These are phyloP conservation scores for Tuctoria greenei DNA, from an alignment of 176 grass and related monocot species.

Conservation along the genomic window DNA sequence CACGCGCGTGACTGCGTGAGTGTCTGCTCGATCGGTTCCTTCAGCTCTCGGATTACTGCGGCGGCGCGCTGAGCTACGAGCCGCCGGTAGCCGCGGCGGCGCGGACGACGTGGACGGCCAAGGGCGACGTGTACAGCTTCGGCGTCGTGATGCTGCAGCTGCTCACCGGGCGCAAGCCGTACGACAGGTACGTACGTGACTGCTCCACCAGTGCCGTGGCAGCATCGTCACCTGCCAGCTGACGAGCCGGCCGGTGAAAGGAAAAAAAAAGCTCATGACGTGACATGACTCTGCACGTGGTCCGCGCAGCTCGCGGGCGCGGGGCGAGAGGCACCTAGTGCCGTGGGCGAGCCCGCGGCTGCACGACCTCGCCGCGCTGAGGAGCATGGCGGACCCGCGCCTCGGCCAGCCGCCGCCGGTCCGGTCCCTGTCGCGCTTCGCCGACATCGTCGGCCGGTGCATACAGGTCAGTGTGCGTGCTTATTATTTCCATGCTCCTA, in stretches of 20 bases:
- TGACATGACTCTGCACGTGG: no score
- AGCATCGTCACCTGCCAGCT: no score
- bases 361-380: slow-evolving; percentile 53
- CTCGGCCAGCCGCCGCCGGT: slow-evolving; percentile 23
- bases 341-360: slow-evolving; percentile 53
- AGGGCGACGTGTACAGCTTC: slow-evolving; percentile 60
- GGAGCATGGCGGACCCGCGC: slow-evolving; percentile 52
- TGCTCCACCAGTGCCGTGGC: no score
- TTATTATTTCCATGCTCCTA: no score
- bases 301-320: slow-evolving; percentile 19
- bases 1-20: no score
- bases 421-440: slow-evolving; percentile 64
- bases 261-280: not conserved
- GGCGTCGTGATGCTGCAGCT: slow-evolving; percentile 70
- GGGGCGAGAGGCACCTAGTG: slow-evolving; percentile 51
- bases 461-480: slow-evolving; percentile 59
- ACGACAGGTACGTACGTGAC: slow-evolving; percentile 46
- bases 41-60: slow-evolving; percentile 6
- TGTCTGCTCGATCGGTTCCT: no score
- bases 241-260: no score
- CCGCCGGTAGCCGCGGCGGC: slow-evolving; percentile 30
- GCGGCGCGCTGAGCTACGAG: slow-evolving; percentile 32
- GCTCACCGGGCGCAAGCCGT: slow-evolving; percentile 55
- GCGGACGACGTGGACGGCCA: slow-evolving; percentile 39
- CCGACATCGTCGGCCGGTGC: slow-evolving; percentile 62